phyloP scores from a whole-genome alignment of 1,284 basidiomycete genomes.

The Puccinia coronata region DNA sequence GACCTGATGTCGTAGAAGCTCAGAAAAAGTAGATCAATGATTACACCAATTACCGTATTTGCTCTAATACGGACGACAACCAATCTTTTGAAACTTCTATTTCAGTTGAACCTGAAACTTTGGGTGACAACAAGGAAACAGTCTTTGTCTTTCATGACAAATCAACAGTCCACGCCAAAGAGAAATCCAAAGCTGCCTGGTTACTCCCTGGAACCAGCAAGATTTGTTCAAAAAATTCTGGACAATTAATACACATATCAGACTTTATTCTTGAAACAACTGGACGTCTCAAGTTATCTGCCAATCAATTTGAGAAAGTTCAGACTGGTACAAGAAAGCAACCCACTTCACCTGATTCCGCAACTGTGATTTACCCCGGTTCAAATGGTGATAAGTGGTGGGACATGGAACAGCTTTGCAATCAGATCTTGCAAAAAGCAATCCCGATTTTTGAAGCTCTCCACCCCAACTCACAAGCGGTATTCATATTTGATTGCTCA shows the following conservation, averaged over 20 bases:
- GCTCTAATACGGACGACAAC: background rate
- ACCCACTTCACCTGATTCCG: background rate
- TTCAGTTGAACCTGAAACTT: background rate
- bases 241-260: background rate
- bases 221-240: background rate
- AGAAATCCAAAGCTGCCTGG: background rate
- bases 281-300: background rate
- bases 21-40: background rate
- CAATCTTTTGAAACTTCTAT: background rate
- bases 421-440: background rate
- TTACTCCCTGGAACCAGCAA: background rate
- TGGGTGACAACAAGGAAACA: background rate
- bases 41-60: background rate
- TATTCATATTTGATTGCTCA: background rate
- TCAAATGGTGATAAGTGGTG: background rate
- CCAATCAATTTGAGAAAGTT: background rate
- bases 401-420: constrained; percentile 3
- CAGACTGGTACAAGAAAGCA: background rate
- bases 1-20: background rate
- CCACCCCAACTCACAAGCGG: background rate
- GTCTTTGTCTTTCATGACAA: background rate
- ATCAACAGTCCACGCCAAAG: constrained; percentile 4
- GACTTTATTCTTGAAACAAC: background rate
- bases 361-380: background rate
- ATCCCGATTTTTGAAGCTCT: background rate